phyloP scores from a whole-genome alignment of 768 basidiomycete species.

The Termitomyces sp. region DNA sequence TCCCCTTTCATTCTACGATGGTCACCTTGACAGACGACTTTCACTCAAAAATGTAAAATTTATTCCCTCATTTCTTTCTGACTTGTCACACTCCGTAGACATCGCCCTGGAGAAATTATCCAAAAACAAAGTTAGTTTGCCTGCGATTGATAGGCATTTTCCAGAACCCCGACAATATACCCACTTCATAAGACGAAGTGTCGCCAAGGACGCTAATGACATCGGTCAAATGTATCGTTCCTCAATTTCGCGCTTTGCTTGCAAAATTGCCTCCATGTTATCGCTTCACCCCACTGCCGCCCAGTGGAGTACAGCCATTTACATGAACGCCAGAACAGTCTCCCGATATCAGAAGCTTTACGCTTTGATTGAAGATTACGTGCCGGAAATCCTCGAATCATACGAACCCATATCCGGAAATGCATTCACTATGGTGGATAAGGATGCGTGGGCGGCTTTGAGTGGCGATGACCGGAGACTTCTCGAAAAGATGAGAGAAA shows the following conservation, averaged over 20 bases:
- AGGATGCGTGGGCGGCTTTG: not conserved
- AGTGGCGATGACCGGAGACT: not conserved
- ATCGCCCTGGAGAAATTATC: not conserved
- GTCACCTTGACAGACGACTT: slow-evolving; percentile 4
- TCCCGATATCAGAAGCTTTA: not conserved
- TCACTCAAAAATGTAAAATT: not conserved
- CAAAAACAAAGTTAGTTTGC: not conserved
- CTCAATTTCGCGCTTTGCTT: not conserved
- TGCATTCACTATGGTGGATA: not conserved
- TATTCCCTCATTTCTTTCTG: not conserved
- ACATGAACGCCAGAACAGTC: not conserved
- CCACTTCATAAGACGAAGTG: not conserved
- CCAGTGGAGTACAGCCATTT: not conserved
- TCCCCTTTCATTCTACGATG: slow-evolving; percentile 5
- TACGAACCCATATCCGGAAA: not conserved
- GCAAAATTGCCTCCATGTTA: not conserved
- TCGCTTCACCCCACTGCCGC: not conserved
- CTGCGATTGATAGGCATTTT: not conserved
- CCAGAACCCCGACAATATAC: not conserved
- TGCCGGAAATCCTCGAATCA: not conserved
- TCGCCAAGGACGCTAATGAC: not conserved
- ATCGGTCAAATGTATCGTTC: not conserved
- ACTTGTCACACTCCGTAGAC: not conserved
- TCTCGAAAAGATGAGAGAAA: not conserved
- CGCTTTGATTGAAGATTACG: not conserved